phyloP scores from a whole-genome alignment of 2,329 filamentous ascomycete genomes.

The Fusarium palustre region DNA sequence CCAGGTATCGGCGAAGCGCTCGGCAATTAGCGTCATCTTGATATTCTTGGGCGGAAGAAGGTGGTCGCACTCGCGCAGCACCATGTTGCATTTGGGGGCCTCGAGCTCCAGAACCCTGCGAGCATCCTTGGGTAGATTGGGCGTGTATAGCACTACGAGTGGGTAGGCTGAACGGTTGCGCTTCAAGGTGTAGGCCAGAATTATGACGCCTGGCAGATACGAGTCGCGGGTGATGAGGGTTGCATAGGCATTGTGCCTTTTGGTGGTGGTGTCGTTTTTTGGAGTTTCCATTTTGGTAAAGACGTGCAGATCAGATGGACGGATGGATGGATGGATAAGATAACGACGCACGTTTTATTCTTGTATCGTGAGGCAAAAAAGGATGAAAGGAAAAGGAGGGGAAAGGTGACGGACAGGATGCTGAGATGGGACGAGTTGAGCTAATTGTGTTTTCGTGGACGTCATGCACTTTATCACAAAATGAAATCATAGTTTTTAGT shows the following conservation, averaged over 20 bases:
- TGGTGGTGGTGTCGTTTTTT: neutral
- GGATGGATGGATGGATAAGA: slow-evolving; percentile 3
- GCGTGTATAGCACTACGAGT: slow-evolving; percentile 36
- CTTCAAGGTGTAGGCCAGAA: slow-evolving; percentile 38
- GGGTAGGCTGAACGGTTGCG: slow-evolving; percentile 27
- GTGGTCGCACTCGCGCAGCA: slow-evolving; percentile 22
- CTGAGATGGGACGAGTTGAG: neutral
- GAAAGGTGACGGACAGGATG: neutral
- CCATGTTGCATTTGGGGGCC: slow-evolving; percentile 30
- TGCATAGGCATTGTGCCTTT: slow-evolving; percentile 37
- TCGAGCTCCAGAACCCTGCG: slow-evolving; percentile 29
- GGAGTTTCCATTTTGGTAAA: slow-evolving; percentile 7
- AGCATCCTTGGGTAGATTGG: slow-evolving; percentile 15
- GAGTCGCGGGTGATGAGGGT: slow-evolving; percentile 43
- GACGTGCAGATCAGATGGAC: slow-evolving; percentile 3
- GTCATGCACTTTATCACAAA: slow-evolving; percentile 8
- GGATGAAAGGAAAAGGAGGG: neutral
- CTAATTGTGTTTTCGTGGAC: slow-evolving; percentile 12
- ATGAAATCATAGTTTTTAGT: slow-evolving; percentile 5
- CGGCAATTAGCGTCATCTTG: slow-evolving; percentile 37
- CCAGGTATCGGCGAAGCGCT: slow-evolving; percentile 40
- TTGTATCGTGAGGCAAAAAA: neutral
- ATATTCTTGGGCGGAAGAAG: slow-evolving; percentile 27
- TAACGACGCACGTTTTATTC: neutral
- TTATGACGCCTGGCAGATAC: slow-evolving; percentile 39